phyloP scores from a whole-genome alignment of 331 rosid species.

The Acacia pycnantha region DNA sequence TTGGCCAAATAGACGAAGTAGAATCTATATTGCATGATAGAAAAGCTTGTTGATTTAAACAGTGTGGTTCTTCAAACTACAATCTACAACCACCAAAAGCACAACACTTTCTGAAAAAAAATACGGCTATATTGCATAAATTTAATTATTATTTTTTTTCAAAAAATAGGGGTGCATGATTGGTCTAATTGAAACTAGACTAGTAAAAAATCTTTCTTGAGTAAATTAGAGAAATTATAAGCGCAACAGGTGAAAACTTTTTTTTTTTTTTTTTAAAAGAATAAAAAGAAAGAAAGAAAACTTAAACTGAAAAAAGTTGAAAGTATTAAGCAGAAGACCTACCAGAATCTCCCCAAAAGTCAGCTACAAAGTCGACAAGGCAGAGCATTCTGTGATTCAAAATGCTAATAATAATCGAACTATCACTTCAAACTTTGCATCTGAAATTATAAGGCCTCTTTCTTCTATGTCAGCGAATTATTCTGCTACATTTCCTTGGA shows the following conservation, averaged over 20 bases:
- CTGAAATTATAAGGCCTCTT: constrained; percentile 25
- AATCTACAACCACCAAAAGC: background rate
- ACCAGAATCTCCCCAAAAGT: constrained; percentile 48
- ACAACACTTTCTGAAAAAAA: too few species aligned
- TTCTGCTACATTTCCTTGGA: constrained; percentile 36
- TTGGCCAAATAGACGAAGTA: background rate
- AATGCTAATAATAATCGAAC: constrained; percentile 40
- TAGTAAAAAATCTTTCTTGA: background rate
- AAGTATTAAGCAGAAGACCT: constrained; percentile 38
- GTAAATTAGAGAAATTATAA: background rate
- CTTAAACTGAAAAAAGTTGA: constrained; percentile 2
- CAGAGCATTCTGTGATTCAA: constrained; percentile 31
- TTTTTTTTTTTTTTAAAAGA: background rate
- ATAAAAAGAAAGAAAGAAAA: background rate
- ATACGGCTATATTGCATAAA: too few species aligned
- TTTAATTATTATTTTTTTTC: too few species aligned
- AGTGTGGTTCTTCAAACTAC: background rate
- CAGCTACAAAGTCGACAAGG: constrained; percentile 35
- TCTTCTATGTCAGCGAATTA: constrained; percentile 29
- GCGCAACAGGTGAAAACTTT: background rate
- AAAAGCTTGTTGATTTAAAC: background rate
- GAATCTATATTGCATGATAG: background rate
- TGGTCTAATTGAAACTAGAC: background rate
- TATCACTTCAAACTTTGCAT: constrained; percentile 29
- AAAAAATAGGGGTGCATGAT: background rate